Evolutionary conservation across 495 filamentous ascomycete species (phyloP), one percentile per base, ranked within the genome.

Genomic region (Talaromyces adpressus): DNA sequence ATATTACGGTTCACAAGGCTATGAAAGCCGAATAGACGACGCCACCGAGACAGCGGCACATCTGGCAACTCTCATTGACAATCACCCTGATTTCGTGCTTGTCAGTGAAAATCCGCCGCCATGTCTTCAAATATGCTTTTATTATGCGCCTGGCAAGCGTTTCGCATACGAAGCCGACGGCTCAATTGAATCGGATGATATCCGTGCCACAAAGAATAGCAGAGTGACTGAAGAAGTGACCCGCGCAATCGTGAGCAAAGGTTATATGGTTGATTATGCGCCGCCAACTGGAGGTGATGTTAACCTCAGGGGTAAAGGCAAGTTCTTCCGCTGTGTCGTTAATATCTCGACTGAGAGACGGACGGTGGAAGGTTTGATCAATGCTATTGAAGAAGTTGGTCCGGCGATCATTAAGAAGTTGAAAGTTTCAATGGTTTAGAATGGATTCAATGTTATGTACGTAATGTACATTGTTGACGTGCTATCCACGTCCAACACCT

Each of bases 231-330:
- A 83, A 73, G 70, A 72, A 61, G 86, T 95, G 63, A 89, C 85
- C 12, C 75, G 77, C 66, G 77, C 75, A 61, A 78, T 97, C 64
- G 80, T 96, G 22, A 65, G 63, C 22, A 83, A 83, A 73, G 94
- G 93, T 3, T 97, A 92, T 73, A 96, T 97, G 93, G 81, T 97
- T 29, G 93, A 98, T 78, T 97, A 91, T 77, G 90, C 93, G 61
- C 91, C 91, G 0, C 89, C 77, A 12, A 78, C 74, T 61, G 72
- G 53, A 4, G 62, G 71, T 11, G 77, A 88, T 23, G 74, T 74
- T n/a, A 69, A 81, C 41, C 71, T 71, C 1, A 81, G 85, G 65
- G 78, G 75, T 16, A 83, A 80, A 68, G 93, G 93, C 6, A 87
- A 84, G 71, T 93, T 97, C 69, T 92, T 98, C 74, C 80, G 93